These are phyloP conservation scores for Amanita molliuscula DNA, from an alignment of 768 basidiomycete genomes.

Conservation along the genomic window DNA sequence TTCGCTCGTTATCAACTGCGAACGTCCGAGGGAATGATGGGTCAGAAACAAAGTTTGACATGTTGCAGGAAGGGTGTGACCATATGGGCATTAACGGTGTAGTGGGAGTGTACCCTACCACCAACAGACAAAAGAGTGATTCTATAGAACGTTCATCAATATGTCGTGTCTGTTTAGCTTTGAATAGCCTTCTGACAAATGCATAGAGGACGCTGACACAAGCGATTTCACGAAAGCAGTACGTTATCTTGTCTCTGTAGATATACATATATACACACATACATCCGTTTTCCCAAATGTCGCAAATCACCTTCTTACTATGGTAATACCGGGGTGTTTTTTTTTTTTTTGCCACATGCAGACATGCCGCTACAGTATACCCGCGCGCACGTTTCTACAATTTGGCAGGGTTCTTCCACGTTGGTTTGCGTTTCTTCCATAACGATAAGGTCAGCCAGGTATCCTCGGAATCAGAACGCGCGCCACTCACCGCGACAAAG, in stretches of 20 bases:
- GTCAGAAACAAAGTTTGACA: neutral
- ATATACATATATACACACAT: too few relatives aligned
- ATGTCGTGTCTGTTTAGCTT: too few relatives aligned
- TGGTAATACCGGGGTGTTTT: too few relatives aligned
- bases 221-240: neutral
- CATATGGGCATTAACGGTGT: neutral
- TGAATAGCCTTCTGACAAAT: too few relatives aligned
- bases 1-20: neutral
- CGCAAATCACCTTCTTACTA: too few relatives aligned
- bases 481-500: slow-evolving; percentile 45
- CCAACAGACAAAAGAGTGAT: neutral
- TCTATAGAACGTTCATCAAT: neutral
- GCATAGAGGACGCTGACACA: neutral
- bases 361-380: too few relatives aligned
- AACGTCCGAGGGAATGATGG: neutral
- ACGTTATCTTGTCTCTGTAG: neutral
- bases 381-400: slow-evolving; percentile 6
- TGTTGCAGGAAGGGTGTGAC: neutral
- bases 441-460: neutral
- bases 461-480: neutral
- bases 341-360: neutral
- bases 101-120: neutral
- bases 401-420: slow-evolving; percentile 8
- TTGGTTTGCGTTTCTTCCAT: slow-evolving; percentile 11
- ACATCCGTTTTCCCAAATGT: too few relatives aligned